Base-by-base conservation (phyloP, 176 grass and related monocot genomes). In the Lolium rigidum region DNA sequence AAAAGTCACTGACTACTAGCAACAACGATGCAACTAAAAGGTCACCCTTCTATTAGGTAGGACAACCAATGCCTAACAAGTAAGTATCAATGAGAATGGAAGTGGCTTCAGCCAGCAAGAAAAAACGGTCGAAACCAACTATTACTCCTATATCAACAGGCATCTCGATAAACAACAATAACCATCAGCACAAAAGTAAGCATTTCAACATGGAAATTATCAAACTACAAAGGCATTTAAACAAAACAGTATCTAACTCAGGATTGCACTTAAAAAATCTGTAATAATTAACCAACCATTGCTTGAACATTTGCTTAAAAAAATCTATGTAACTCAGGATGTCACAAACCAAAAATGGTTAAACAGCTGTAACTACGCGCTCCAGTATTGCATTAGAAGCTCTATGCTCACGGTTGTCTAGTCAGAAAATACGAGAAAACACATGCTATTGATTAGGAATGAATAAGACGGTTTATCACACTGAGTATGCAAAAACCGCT, bases 161-260 rank as follows among this genome's bases (percentile, higher is more conserved):
- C 49, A 57, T 64, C 21, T 38, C 1, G 3, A 25, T 13, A 79
- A 49, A 46, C 65, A 79, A 50, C 4, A n/a, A 22, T 54, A 13
- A 84, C 52, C 26, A 17, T 6, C 18, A 17, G 8, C 58, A 65
- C 60, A 31, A 31, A 63, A 50, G 28, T 22, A 75, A 22, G 15
- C 55, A 75, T 26, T 37, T 50, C 9, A 0, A 1, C 17, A 9
- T 11, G 16, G 6, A 14, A 49, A 47, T 11, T 76, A 37, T 51
- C 18, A 65, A n/a, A 86, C 72, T 31, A 31, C 16, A 26, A 24
- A 38, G 82, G 57, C 79, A 87, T 50, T 7, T 47, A 83, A 73
- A 49, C 14, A 72, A 35, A 35, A 15, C 55, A 59, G 6, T 28
- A 47, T 67, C 10, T 16, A 7, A 48, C 14, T 31, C 48, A 37